Percentiles rank a stretch among this genome's conserved stretches.
These are phyloP conservation scores for Tolypocladium guangdongense DNA, from an alignment of 2,329 filamentous ascomycete genomes.

Conservation along the genomic window DNA sequence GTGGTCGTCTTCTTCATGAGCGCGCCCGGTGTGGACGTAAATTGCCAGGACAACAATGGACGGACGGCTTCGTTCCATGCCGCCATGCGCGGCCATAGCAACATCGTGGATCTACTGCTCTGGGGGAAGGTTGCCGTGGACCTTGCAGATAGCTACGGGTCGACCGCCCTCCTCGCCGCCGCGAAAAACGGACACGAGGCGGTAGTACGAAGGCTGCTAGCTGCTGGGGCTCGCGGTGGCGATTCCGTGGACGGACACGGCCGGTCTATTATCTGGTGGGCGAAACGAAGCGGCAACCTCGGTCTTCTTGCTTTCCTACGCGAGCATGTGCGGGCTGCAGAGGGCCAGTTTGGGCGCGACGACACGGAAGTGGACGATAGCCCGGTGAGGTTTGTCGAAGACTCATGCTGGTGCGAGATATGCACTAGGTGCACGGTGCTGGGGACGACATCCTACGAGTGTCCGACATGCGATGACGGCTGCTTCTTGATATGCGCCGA, in stretches of 20 bases:
- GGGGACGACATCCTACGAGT: conserved; percentile 1
- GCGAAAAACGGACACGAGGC: conserved; percentile 3
- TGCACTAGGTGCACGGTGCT: conserved; percentile 5
- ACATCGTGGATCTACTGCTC: not conserved
- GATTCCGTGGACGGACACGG: not conserved
- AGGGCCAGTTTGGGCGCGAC: not conserved
- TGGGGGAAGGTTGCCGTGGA: not conserved
- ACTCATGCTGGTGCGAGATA: conserved; percentile 6
- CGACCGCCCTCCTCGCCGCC: not conserved
- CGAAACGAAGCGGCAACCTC: not conserved
- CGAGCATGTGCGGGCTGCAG: not conserved
- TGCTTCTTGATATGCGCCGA: conserved; percentile 6
- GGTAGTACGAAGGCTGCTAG: not conserved
- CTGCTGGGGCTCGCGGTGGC: not conserved
- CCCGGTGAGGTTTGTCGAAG: not conserved
- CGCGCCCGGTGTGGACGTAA: not conserved
- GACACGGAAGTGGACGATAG: not conserved
- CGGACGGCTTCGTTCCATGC: conserved; percentile 2
- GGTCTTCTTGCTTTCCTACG: not conserved
- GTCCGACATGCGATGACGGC: conserved; percentile 5
- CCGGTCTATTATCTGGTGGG: conserved; percentile 4
- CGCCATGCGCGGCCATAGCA: not conserved
- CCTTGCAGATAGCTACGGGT: not conserved
- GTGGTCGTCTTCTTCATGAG: conserved; percentile 1
- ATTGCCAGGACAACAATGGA: conserved; percentile 1